Evolutionary conservation across 2,329 filamentous ascomycete genomes (phyloP).

Genomic region (Cercospora brassicicola): DNA sequence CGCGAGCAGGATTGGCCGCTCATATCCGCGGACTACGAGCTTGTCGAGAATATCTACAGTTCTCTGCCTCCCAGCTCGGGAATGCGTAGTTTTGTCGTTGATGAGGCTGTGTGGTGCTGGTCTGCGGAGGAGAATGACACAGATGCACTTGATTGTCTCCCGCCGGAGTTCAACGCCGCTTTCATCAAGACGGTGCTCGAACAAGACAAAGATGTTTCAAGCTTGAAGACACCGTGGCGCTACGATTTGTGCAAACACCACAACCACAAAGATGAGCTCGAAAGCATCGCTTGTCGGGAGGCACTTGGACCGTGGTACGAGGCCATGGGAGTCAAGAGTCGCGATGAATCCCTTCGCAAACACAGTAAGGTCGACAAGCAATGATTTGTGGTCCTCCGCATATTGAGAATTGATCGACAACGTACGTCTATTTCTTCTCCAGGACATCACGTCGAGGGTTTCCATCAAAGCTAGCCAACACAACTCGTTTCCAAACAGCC

Average conservation of each 20-base stretch:
- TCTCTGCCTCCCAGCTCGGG: background rate
- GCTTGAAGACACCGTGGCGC: background rate
- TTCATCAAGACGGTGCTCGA: background rate
- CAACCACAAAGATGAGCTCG: background rate
- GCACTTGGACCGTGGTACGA: background rate
- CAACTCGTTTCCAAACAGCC: too few relatives aligned
- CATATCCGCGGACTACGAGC: background rate
- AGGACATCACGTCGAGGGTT: background rate
- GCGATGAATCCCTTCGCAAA: background rate
- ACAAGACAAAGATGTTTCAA: background rate
- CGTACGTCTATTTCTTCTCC: background rate
- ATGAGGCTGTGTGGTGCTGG: slow-evolving; percentile 10
- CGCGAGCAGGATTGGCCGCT: slow-evolving; percentile 1
- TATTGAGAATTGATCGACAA: background rate
- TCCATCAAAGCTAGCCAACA: background rate
- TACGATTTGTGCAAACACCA: background rate
- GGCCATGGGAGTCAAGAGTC: background rate
- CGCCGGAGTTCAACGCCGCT: slow-evolving; percentile 28
- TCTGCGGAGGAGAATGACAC: slow-evolving; percentile 54
- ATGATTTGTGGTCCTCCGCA: too few relatives aligned
- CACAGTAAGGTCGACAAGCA: too few relatives aligned
- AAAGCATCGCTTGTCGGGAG: background rate
- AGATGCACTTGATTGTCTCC: slow-evolving; percentile 56
- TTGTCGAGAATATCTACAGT: background rate
- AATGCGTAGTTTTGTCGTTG: slow-evolving; percentile 5